Percentiles rank a stretch among this genome's conserved stretches.
phyloP scores from a whole-genome alignment of 495 filamentous ascomycete genomes.

The Neurospora tetrasperma region DNA sequence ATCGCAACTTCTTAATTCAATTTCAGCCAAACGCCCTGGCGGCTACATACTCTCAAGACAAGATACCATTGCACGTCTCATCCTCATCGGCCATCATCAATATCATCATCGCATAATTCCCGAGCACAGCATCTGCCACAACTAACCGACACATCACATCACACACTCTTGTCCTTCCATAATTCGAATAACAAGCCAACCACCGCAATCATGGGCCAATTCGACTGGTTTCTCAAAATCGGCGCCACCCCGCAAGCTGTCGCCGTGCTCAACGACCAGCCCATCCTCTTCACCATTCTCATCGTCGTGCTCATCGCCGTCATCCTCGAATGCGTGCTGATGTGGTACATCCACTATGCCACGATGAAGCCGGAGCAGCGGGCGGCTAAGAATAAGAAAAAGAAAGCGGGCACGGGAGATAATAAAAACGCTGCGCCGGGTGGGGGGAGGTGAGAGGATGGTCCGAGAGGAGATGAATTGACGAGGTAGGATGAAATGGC shows the following conservation, averaged over 20 bases:
- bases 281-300: conserved; percentile 40
- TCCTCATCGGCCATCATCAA: no score
- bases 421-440: conserved; percentile 1
- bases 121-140: not conserved
- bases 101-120: not conserved
- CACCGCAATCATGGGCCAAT: conserved; percentile 30
- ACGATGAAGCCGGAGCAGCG: conserved; percentile 43
- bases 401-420: conserved; percentile 23
- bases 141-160: not conserved
- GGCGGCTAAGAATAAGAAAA: conserved; percentile 34
- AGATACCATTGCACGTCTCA: not conserved
- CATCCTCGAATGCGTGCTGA: conserved; percentile 29
- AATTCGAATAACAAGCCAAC: not conserved
- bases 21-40: not conserved
- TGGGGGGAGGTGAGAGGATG: not conserved
- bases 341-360: conserved; percentile 43
- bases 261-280: conserved; percentile 43
- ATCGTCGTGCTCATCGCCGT: conserved; percentile 34
- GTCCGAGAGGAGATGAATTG: not conserved
- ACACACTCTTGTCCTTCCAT: not conserved
- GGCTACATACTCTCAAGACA: not conserved
- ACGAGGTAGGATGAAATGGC: not conserved
- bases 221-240: conserved; percentile 37
- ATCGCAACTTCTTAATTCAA: not conserved
- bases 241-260: conserved; percentile 40